Conservation (phyloP, 2,329 filamentous ascomycete species). For the Ophiocordyceps camponoti-saundersi region DNA sequence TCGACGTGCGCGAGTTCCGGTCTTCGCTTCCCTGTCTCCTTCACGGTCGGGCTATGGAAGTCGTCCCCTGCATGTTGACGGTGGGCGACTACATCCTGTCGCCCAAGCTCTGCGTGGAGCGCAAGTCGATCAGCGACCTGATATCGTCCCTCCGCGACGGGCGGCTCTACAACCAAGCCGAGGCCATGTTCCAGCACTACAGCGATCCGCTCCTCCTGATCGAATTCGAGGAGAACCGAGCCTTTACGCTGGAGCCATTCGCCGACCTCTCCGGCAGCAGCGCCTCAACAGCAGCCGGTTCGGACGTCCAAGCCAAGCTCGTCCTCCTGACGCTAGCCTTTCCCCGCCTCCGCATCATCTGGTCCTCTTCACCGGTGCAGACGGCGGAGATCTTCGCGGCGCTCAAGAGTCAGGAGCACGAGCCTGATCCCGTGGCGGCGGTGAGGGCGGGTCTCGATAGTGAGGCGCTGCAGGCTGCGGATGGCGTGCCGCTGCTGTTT, state of each 20-base stretch:
- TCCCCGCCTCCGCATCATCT: constrained; percentile 76
- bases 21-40: constrained; percentile 82
- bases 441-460: constrained; percentile 59
- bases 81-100: constrained; percentile 93
- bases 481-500: constrained; percentile 25
- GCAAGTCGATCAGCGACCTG: constrained; percentile 82
- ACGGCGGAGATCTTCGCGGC: constrained; percentile 94
- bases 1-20: constrained; percentile 91
- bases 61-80: constrained; percentile 89
- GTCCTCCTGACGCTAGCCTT: constrained; percentile 88
- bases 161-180: constrained; percentile 77
- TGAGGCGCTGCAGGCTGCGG: constrained; percentile 36
- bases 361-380: constrained; percentile 85
- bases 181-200: constrained; percentile 92
- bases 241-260: constrained; percentile 80
- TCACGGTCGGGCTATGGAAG: constrained; percentile 72
- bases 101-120: constrained; percentile 80
- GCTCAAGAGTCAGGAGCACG: constrained; percentile 74
- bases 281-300: constrained; percentile 40
- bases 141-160: constrained; percentile 87
- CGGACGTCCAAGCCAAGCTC: constrained; percentile 79
- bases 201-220: constrained; percentile 80
- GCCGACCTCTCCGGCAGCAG: constrained; percentile 48
- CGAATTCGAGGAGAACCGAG: constrained; percentile 95
- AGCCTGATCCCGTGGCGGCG: constrained; percentile 79